A percentile compares a stretch with the other conserved stretches of the same genome.
phyloP scores from a whole-genome alignment of 1,284 basidiomycete genomes.

The Heterobasidion irregulare region DNA sequence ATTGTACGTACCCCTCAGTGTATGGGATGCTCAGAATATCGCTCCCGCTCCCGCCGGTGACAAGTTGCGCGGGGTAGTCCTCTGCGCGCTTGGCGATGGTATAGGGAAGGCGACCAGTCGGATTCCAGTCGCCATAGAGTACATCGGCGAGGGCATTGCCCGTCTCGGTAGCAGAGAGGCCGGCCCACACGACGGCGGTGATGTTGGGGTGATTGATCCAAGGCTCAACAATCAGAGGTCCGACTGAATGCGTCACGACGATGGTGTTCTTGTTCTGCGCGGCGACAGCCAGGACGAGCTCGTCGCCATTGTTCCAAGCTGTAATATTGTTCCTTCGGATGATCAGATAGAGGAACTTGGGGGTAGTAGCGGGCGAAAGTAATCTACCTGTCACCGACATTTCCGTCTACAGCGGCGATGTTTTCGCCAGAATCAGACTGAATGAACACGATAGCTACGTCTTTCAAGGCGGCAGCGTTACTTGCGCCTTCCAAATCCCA shows the following conservation, averaged over 20 bases:
- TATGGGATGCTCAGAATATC: slow-evolving; percentile 52
- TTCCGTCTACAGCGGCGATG: slow-evolving; percentile 72
- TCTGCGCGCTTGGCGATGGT: slow-evolving; percentile 63
- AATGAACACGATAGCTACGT: slow-evolving; percentile 68
- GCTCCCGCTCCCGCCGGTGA: slow-evolving; percentile 27
- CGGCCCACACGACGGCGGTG: slow-evolving; percentile 65
- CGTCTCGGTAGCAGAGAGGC: slow-evolving; percentile 65
- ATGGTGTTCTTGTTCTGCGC: slow-evolving; percentile 70
- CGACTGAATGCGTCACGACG: slow-evolving; percentile 75
- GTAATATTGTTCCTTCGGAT: slow-evolving; percentile 63
- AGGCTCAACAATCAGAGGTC: slow-evolving; percentile 62
- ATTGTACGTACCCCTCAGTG: slow-evolving; percentile 42
- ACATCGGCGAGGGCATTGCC: slow-evolving; percentile 74
- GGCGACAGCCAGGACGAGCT: slow-evolving; percentile 50
- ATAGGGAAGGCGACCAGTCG: slow-evolving; percentile 72
- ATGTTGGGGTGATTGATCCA: slow-evolving; percentile 79
- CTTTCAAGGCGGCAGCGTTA: slow-evolving; percentile 39
- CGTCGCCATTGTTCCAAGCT: slow-evolving; percentile 72
- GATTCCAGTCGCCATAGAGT: slow-evolving; percentile 65
- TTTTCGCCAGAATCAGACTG: slow-evolving; percentile 69
- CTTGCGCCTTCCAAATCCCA: slow-evolving; percentile 47
- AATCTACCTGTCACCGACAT: slow-evolving; percentile 56
- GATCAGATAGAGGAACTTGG: not conserved
- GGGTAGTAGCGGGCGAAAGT: not conserved
- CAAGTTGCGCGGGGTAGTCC: slow-evolving; percentile 60